These are phyloP conservation scores for Apophysomyces elegans DNA, from an alignment of 371 early-diverging fungal genomes.

Conservation along the genomic window DNA sequence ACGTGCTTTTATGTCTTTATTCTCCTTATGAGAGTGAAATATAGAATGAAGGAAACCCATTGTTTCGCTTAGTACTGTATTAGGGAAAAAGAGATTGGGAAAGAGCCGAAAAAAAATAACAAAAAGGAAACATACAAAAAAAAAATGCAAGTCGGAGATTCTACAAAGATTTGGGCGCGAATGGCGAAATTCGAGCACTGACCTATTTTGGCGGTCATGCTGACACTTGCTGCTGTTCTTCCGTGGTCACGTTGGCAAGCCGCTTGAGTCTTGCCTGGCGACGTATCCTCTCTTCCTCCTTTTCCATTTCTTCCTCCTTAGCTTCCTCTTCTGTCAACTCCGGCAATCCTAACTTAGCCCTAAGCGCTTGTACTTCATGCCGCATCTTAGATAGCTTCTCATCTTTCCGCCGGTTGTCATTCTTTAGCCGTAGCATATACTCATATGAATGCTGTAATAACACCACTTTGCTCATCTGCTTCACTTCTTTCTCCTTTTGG, in stretches of 20 bases:
- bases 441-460: constrained; percentile 58
- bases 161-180: too few relatives aligned
- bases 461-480: constrained; percentile 58
- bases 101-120: constrained; percentile 15
- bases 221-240: constrained; percentile 10
- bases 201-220: neutral
- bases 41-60: constrained; percentile 44
- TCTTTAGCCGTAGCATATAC: constrained; percentile 60
- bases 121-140: neutral
- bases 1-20: constrained; percentile 11
- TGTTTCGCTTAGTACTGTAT: neutral
- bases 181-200: too few relatives aligned
- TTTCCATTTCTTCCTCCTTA: constrained; percentile 24
- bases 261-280: constrained; percentile 24
- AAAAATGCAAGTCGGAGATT: constrained; percentile 10
- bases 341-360: constrained; percentile 36
- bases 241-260: constrained; percentile 13
- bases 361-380: constrained; percentile 42
- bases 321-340: constrained; percentile 40
- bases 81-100: constrained; percentile 7
- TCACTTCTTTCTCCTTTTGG: constrained; percentile 51
- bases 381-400: constrained; percentile 34
- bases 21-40: constrained; percentile 19
- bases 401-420: constrained; percentile 49
- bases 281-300: constrained; percentile 29